Conservation (phyloP, 108 stramenopile species). For the Nitzschia sp. region DNA sequence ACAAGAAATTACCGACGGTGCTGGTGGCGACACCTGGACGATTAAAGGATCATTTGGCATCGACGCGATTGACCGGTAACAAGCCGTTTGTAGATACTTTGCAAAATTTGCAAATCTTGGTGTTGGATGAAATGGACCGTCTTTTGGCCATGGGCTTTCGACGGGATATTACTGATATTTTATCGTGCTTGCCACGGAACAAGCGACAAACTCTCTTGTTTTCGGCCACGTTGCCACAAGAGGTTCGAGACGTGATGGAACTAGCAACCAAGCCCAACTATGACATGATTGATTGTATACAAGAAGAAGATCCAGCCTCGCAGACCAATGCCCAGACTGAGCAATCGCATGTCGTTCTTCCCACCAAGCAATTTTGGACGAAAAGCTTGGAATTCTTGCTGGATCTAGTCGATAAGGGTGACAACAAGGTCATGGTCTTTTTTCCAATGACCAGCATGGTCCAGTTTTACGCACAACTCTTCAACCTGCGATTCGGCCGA, state of each 20-base stretch:
- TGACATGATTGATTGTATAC: conserved; percentile 63
- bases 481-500: conserved; percentile 52
- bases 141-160: conserved; percentile 95
- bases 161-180: conserved; percentile 77
- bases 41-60: conserved; percentile 79
- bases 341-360: conserved; percentile 57
- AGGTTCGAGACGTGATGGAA: conserved; percentile 65
- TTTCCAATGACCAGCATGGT: conserved; percentile 85
- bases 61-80: conserved; percentile 15
- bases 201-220: conserved; percentile 91
- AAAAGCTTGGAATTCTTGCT: conserved; percentile 52
- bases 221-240: conserved; percentile 87
- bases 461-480: conserved; percentile 70
- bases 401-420: conserved; percentile 55
- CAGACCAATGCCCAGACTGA: conserved; percentile 57
- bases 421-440: conserved; percentile 83
- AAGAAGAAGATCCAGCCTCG: conserved; percentile 40
- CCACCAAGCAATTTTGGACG: conserved; percentile 45
- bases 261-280: conserved; percentile 42
- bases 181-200: conserved; percentile 59
- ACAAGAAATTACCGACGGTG: conserved; percentile 57
- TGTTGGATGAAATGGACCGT: conserved; percentile 96
- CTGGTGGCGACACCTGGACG: conserved; percentile 96
- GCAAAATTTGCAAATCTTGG: conserved; percentile 48
- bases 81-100: conserved; percentile 29